Evolutionary conservation across 345 rosid species (phyloP), one percentile per base, ranked within the genome.

Genomic region (Gossypium mustelinum): DNA sequence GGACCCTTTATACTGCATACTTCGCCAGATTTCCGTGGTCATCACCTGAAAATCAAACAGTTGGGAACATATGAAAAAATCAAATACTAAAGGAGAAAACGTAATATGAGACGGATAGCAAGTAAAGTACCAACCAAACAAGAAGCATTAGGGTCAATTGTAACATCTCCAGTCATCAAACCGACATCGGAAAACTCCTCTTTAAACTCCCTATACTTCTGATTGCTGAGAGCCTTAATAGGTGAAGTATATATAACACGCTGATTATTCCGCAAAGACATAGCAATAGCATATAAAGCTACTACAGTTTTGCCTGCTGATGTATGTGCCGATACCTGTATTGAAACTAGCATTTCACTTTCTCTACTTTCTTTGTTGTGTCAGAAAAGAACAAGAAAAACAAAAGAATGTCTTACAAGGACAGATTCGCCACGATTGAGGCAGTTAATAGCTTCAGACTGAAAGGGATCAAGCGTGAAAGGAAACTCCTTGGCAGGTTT

Each of bases 21-120:
- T 93, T 62, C 99, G 97, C 99, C 97, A 93, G 78, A 95, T 95
- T 87, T 95, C 99, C 1, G 98, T 95, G 20, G 99, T 95, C 99
- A 95, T 95, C 52, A 93, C 98, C 99, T 95, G 78, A 81, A 67
- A 89, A 76, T 51, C 29, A 74, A 85, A 78, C 70, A 39, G 71
- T 14, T 29, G 16, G 9, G 73, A 51, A 66, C 20, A 65, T 73
- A 45, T 73, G 9, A 65, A 22, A 61, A 66, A 25, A 80, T 2
- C 75, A 80, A 59, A 2, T 7, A 18, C 29, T 41, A 16, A 70
- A 70, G 10, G 18, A 78, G 2, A 11, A 51, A 13, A 27, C n/a
- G 22, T 50, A 7, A 57, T 5, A 2, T 16, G 24, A 62, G 11
- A 34, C 2, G 18, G 10, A 51, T 27, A 29, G 52, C 11, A 0